phyloP scores from a whole-genome alignment of 2,329 filamentous ascomycete genomes.

The Alternaria postmessia region DNA sequence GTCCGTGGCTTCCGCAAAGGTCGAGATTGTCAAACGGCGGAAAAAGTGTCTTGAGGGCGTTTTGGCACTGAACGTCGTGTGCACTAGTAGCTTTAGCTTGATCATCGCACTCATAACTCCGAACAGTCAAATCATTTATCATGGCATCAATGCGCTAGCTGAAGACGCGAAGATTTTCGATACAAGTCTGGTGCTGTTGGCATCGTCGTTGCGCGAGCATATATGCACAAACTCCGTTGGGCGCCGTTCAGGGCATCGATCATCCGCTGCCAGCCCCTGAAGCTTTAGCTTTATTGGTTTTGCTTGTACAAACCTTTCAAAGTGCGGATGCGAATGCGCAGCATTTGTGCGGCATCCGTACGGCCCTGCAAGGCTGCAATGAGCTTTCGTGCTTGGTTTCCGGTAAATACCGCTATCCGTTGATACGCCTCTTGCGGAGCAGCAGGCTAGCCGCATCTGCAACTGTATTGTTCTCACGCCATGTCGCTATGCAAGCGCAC shows the following conservation, averaged over 20 bases:
- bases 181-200: not conserved
- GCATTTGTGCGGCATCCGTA: not conserved
- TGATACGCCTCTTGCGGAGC: constrained; percentile 5
- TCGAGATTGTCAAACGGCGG: constrained; percentile 2
- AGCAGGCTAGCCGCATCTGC: constrained; percentile 6
- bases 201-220: not conserved
- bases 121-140: not conserved
- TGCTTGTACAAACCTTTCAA: not conserved
- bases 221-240: not conserved
- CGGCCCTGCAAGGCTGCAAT: not conserved
- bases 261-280: not conserved
- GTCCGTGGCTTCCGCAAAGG: constrained; percentile 3
- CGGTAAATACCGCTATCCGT: constrained; percentile 13
- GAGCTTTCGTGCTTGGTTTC: not conserved
- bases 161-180: not conserved
- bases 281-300: constrained; percentile 5
- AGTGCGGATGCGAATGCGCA: not conserved
- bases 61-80: not conserved
- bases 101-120: not conserved
- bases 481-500: constrained; percentile 8
- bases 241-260: not conserved
- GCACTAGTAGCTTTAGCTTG: not conserved
- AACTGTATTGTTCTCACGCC: constrained; percentile 12
- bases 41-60: not conserved
- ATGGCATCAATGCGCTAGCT: not conserved